phyloP scores from a whole-genome alignment of 805 yeast species.

The Saccharomycopsis fermentans region DNA sequence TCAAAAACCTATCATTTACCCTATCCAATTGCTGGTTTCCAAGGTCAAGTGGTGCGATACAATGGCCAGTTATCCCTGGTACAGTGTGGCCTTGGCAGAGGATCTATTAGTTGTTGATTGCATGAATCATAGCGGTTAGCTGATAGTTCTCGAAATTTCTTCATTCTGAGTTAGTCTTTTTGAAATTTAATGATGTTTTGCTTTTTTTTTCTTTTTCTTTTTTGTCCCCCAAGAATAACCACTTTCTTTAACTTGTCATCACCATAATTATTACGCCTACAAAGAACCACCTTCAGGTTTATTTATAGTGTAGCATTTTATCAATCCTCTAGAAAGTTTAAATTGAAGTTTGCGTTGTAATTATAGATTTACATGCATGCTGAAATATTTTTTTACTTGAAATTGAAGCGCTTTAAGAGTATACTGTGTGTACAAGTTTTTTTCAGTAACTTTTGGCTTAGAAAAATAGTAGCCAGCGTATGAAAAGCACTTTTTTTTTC shows the following conservation, averaged over 20 bases:
- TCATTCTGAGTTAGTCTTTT: no score
- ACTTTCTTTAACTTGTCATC: no score
- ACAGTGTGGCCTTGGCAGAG: neutral
- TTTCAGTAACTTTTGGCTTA: neutral
- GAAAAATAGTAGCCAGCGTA: neutral
- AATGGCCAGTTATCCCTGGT: neutral
- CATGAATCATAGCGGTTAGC: neutral
- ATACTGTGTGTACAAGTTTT: slow-evolving; percentile 1
- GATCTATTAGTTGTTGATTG: neutral
- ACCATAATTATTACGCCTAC: no score
- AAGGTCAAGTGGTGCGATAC: neutral
- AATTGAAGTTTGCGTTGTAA: neutral
- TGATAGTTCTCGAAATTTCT: neutral
- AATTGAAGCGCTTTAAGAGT: neutral
- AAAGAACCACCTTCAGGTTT: neutral
- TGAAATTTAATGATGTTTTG: neutral
- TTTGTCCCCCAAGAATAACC: no score
- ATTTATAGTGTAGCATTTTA: neutral
- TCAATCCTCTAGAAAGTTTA: neutral
- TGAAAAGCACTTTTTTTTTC: neutral
- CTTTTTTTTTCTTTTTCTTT: neutral
- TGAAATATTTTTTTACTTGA: neutral
- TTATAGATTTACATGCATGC: neutral
- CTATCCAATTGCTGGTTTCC: neutral
- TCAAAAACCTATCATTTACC: neutral